Base-by-base conservation (phyloP, 2,329 filamentous ascomycete genomes). In the Hawksworthiomyces lignivorus region DNA sequence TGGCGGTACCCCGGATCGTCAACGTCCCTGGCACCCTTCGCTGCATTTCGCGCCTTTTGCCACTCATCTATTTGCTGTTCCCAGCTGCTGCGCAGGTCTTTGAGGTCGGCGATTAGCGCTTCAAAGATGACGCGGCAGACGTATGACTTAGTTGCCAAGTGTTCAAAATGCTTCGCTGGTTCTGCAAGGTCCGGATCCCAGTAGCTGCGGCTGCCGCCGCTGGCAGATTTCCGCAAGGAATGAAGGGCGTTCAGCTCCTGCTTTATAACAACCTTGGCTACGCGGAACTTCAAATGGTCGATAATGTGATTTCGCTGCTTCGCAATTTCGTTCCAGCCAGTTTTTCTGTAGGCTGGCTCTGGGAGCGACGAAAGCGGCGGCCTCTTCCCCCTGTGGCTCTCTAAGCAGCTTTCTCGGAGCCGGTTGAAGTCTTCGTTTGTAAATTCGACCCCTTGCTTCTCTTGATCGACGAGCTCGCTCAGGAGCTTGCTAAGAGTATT, bases 251-350 rank as follows among this genome's bases (percentile, higher is more conserved):
- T 47, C 3, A 72, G 50, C 19, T 65, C 64, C 1, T 43, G 32
- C 0, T 63, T 54, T 9, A 77, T 63, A 0, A 57, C 56, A 0
- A 61, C 57, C 11, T 68, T 56, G 0, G 76, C 70, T 2, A 79
- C 62, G 0, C 57, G 48, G 15, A 78, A 82, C 48, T 74, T 79
- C 7, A 87, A 61, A 28, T 70, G 67, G 52, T 87, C 82, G 5
- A 83, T 66, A 4, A 85, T 73, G 43, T 84, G 75, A 0, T 46
- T 39, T 2, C 50, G 56, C 0, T 56, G 50, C 50, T 27, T 22
- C 7, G 36, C 36, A 9, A 21, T 33, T 3, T 24, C 2, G 18
- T 41, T 0, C 46, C 47, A 22, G 22, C 50, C 61, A 64, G 6
- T 45, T 48, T 0, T 63, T 57, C 68, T 66, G 51, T 78, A 77